These are phyloP conservation scores for Hyaloscypha finlandica DNA, from an alignment of 495 filamentous ascomycete species.

Conservation along the genomic window DNA sequence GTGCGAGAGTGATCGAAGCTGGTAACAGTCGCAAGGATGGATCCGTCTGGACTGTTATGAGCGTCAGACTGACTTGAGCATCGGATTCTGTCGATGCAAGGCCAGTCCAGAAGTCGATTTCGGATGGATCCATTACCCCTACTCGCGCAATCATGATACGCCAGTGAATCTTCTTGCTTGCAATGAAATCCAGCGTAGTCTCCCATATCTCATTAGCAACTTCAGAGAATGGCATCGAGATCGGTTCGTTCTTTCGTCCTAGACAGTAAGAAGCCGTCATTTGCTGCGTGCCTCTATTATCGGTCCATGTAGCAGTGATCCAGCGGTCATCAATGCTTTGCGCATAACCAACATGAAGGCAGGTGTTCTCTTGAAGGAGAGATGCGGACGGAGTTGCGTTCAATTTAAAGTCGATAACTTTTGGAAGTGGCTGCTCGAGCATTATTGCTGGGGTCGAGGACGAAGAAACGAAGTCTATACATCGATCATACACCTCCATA, in stretches of 20 bases:
- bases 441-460: constrained; percentile 70
- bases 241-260: constrained; percentile 59
- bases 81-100: constrained; percentile 36
- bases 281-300: constrained; percentile 76
- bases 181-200: constrained; percentile 75
- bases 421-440: constrained; percentile 72
- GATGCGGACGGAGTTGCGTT: constrained; percentile 64
- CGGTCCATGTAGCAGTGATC: constrained; percentile 91
- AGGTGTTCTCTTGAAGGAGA: constrained; percentile 78
- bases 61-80: constrained; percentile 53
- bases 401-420: constrained; percentile 77
- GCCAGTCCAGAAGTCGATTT: constrained; percentile 62
- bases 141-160: constrained; percentile 75
- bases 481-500: constrained; percentile 86
- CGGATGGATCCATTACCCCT: constrained; percentile 70
- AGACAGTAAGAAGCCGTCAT: constrained; percentile 79
- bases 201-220: constrained; percentile 82
- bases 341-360: constrained; percentile 85
- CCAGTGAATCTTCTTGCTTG: constrained; percentile 72
- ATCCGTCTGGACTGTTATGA: constrained; percentile 66
- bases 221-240: constrained; percentile 59
- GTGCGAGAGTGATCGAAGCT: constrained; percentile 45
- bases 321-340: constrained; percentile 81
- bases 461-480: constrained; percentile 55
- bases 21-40: constrained; percentile 68